These are phyloP conservation scores for Plasmodium relictum DNA, from an alignment of 169 alveolate species.

Conservation along the genomic window DNA sequence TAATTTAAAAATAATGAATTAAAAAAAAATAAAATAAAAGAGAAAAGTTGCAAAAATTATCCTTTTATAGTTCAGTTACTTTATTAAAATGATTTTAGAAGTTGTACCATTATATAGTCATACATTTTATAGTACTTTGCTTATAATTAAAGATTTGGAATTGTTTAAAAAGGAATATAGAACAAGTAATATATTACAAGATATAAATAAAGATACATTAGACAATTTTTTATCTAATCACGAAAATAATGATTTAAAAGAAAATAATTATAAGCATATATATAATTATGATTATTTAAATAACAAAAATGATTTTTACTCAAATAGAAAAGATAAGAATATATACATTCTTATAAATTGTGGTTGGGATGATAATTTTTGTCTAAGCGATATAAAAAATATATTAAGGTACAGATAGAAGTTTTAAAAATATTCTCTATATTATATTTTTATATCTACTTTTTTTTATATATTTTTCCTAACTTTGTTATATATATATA, in stretches of 20 bases:
- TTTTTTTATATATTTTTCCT: not conserved
- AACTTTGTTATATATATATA: not conserved
- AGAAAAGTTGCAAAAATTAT: no score
- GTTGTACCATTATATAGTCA: constrained; percentile 67
- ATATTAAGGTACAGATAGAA: constrained; percentile 46
- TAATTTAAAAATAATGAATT: no score
- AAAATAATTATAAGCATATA: not conserved
- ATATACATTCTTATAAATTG: constrained; percentile 70
- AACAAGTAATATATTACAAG: not conserved
- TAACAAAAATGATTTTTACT: constrained; percentile 65
- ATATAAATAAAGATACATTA: not conserved
- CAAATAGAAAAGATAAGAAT: constrained; percentile 42
- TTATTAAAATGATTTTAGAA: constrained; percentile 55
- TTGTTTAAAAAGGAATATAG: not conserved
- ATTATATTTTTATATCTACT: not conserved
- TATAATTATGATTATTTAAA: constrained; percentile 75
- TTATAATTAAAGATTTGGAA: constrained; percentile 61
- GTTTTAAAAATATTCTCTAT: not conserved
- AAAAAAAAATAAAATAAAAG: no score
- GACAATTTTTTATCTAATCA: not conserved
- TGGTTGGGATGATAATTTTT: constrained; percentile 77
- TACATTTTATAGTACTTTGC: constrained; percentile 65
- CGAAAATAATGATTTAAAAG: not conserved
- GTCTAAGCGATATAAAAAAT: constrained; percentile 42
- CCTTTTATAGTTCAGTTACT: no score